Evolutionary conservation across 2,329 filamentous ascomycete species (phyloP).

Genomic region (Cordyceps pruinosa): DNA sequence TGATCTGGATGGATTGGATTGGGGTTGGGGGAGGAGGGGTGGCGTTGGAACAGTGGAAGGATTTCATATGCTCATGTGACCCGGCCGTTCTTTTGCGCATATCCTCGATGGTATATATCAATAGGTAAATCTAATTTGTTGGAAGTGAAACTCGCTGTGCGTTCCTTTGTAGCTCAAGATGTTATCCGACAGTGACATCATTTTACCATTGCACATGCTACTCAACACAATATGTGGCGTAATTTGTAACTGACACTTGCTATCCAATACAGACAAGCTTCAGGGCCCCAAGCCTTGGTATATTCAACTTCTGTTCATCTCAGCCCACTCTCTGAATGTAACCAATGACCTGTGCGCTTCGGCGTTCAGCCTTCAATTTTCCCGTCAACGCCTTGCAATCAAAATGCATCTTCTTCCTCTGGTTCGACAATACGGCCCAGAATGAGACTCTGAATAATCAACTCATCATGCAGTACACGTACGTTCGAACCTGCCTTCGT

Average conservation of each 20-base stretch:
- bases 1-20: not conserved
- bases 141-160: too few species aligned
- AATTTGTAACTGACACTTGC: not conserved
- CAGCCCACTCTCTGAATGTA: not conserved
- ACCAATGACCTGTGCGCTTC: not conserved
- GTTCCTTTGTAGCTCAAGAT: too few species aligned
- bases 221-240: too few species aligned
- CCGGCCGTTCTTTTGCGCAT: too few species aligned
- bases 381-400: constrained; percentile 2
- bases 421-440: constrained; percentile 69
- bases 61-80: too few species aligned
- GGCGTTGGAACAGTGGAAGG: not conserved
- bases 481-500: constrained; percentile 34
- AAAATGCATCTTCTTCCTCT: constrained; percentile 29
- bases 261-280: not conserved
- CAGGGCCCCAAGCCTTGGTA: not conserved
- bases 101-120: too few species aligned
- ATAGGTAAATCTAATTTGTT: too few species aligned
- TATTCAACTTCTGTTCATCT: not conserved
- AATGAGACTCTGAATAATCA: constrained; percentile 89
- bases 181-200: too few species aligned
- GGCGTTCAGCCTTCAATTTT: not conserved
- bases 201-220: too few species aligned
- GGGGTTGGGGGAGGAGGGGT: not conserved
- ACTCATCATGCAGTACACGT: constrained; percentile 71